Conservation (phyloP, 2,329 filamentous ascomycete genomes). For the Neopestalotiopsis sp. region DNA sequence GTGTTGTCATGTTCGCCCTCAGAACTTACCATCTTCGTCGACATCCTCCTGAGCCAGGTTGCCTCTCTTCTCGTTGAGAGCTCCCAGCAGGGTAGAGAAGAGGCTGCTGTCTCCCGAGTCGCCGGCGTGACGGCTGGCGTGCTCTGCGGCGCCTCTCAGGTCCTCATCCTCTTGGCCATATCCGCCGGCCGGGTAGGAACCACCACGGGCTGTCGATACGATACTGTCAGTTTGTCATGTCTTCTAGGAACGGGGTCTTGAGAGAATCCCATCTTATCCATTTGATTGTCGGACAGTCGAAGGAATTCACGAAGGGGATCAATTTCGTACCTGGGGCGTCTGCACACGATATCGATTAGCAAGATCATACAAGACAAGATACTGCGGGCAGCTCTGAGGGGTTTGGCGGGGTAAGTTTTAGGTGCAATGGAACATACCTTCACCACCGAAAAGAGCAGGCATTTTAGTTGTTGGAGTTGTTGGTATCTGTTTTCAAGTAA, state of each 20-base stretch:
- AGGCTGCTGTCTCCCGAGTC: constrained; percentile 51
- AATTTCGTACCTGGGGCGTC: background rate
- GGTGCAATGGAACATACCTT: constrained; percentile 1
- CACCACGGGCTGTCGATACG: constrained; percentile 31
- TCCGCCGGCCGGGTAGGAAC: constrained; percentile 37
- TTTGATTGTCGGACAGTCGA: background rate
- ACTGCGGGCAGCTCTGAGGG: background rate
- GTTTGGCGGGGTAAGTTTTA: constrained; percentile 1
- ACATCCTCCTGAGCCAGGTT: constrained; percentile 50
- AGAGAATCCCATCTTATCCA: background rate
- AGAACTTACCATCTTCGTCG: constrained; percentile 53
- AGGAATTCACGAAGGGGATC: background rate
- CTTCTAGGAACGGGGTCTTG: background rate
- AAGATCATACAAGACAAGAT: background rate
- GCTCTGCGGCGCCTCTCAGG: constrained; percentile 51
- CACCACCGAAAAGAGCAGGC: constrained; percentile 5
- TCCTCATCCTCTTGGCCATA: constrained; percentile 49
- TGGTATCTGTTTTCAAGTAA: background rate
- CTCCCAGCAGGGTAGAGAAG: constrained; percentile 53
- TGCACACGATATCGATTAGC: background rate
- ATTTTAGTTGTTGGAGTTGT: background rate
- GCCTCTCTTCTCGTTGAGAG: constrained; percentile 55
- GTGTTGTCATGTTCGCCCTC: too few species aligned
- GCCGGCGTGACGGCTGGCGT: constrained; percentile 52
- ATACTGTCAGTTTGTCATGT: background rate